Base-by-base conservation (phyloP, 306 rosid genomes). In the Oemleria cerasiformis region DNA sequence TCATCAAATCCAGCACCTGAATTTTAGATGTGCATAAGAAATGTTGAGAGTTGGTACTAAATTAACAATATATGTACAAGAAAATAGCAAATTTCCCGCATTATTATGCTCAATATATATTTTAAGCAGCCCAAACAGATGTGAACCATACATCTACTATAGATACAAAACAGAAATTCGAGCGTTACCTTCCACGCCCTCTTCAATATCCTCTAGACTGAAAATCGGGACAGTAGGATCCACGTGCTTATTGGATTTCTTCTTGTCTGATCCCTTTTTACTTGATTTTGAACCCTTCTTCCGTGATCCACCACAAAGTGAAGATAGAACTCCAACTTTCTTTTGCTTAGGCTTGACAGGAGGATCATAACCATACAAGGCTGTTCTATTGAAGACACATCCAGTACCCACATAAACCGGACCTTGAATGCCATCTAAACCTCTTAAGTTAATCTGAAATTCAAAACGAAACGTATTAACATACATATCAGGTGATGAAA, bases 361-460 rank as follows among this genome's bases (percentile, higher is more conserved):
- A 38, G 98, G 98, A 81, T 94, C 98, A 54, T 91, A 89, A 73
- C 97, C 97, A 66, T 94, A 94, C 54, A 94, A 84, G 12, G 98
- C 98, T 19, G 97, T 87, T 78, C 98, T 83, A 36, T 94, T 94
- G 84, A 94, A 94, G 68, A 91, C 97, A 61, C 98, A 94, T 65
- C 98, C 98, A 47, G 98, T 94, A 55, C 98, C 98, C 81, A 91
- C 98, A 76, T 94, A 94, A 77, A 94, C 98, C 49, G 98, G 98
- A 23, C 98, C 98, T 81, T 94, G 98, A 75, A 94, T 82, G 11
- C 98, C 98, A 76, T 94, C 98, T 86, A 94, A 84, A 67, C 98
- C 98, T 81, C 97, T 84, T 83, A 94, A 89, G 83, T 94, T 94
- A 76, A 94, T 94, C 98, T 94, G 85, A 72, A 62, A 73, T 54